Percentiles rank a stretch among this genome's conserved stretches.
Conservation (phyloP, 1,284 basidiomycete species). For the Boletus semigastroideus region DNA sequence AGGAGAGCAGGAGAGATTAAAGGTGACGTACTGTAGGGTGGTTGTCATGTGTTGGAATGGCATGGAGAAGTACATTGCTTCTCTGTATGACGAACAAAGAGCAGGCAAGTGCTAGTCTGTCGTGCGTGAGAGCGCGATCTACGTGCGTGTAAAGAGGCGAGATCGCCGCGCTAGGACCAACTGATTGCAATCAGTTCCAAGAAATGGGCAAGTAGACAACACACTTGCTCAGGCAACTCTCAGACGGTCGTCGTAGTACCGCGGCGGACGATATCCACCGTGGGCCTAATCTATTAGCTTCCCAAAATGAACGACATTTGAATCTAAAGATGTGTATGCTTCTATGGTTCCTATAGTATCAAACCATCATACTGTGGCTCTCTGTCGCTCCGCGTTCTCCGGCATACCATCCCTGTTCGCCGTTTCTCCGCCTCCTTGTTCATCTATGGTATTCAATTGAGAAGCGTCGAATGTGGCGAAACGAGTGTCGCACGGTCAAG, state of each 20-base stretch:
- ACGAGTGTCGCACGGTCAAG: constrained; percentile 33
- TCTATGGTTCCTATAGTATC: constrained; percentile 26
- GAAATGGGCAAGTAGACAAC: background rate
- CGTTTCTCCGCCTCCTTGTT: constrained; percentile 13
- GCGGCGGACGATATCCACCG: constrained; percentile 21
- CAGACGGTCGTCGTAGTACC: constrained; percentile 4
- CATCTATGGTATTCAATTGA: constrained; percentile 32
- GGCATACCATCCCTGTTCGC: constrained; percentile 23
- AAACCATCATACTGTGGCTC: constrained; percentile 38
- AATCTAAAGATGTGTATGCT: constrained; percentile 26
- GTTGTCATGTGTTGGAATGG: constrained; percentile 30
- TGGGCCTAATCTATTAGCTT: constrained; percentile 12
- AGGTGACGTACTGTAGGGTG: constrained; percentile 22
- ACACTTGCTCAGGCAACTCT: background rate
- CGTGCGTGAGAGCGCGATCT: constrained; percentile 7
- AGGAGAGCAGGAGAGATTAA: constrained; percentile 23
- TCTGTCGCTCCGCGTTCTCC: constrained; percentile 34
- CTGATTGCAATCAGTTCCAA: constrained; percentile 25
- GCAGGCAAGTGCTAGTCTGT: constrained; percentile 4
- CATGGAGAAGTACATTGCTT: constrained; percentile 27
- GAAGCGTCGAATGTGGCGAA: constrained; percentile 40
- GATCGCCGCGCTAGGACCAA: constrained; percentile 28
- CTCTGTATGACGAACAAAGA: constrained; percentile 11
- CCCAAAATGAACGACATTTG: constrained; percentile 9
- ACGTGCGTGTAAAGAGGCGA: constrained; percentile 11